Base-by-base conservation (phyloP, 2,329 filamentous ascomycete species). In the Ascochyta pisi region DNA sequence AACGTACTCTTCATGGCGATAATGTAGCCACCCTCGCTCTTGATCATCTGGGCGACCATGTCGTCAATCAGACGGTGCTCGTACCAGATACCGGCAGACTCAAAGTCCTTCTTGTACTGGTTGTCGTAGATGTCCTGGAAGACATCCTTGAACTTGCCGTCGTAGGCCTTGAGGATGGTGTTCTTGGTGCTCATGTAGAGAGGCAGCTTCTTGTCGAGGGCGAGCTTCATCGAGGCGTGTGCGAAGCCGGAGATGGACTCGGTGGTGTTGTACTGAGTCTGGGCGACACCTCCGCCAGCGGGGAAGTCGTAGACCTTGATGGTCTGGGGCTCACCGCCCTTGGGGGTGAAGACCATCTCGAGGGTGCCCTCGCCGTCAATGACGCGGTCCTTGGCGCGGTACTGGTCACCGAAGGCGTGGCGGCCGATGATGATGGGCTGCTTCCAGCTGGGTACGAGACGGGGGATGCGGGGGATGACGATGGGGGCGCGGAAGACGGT, bases 181-280 rank as follows among this genome's bases (percentile, higher is more conserved):
- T 98, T 98, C 89, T 99, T 99, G 80, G 95, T 99, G 85, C 92
- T 96, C 94, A 98, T 96, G 84, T 98, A 99, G 72, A 99, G 84
- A n/a, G 95, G 95, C 65, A 96, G 83, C 62, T 83, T 83, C 86
- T 96, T 95, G 78, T 86, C 83, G 41, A 98, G 81, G 31, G 95
- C 94, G 66, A 97, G 86, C 87, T 97, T 96, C 87, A 99, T 98
- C 67, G 89, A 93, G 61, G 95, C 90, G 76, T 98, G 95, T 54
- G 95, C 95, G 73, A 99, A 99, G 60, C 95, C 95, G 51, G 83
- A 82, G 78, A 99, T 99, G 74, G 90, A 95, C 77, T 97, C 95
- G 72, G 95, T 89, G 24, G 95, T 98, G 86, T 99, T 99, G 85
- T 98, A 99, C 83, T 96, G 93, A 52, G 92, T 92, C 83, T 97